These are phyloP conservation scores for Urtica urens DNA, from an alignment of 306 rosid genomes.

Conservation along the genomic window DNA sequence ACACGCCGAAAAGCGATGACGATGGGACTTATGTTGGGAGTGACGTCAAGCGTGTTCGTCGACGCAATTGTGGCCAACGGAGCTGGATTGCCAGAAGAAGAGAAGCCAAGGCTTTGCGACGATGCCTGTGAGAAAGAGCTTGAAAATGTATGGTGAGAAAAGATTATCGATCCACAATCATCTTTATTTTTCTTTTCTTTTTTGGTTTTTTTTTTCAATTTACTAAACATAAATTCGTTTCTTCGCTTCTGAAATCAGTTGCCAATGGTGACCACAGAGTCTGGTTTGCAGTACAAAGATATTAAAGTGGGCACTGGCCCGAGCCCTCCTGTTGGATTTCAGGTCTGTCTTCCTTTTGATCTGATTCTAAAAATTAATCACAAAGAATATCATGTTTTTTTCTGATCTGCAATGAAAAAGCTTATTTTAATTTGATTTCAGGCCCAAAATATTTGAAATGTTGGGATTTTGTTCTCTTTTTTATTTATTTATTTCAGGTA, in stretches of 20 bases:
- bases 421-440: too few relatives aligned
- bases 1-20: conserved; percentile 45
- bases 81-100: conserved; percentile 90
- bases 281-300: conserved; percentile 90
- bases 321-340: conserved; percentile 87
- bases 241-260: conserved; percentile 39
- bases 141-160: conserved; percentile 99
- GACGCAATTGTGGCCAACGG: conserved; percentile 32
- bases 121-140: conserved; percentile 71
- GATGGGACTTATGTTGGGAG: conserved; percentile 54
- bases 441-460: too few relatives aligned
- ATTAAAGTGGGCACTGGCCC: conserved; percentile 83
- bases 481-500: conserved; percentile 37
- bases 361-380: too few relatives aligned
- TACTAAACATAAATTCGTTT: too few relatives aligned
- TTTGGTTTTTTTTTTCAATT: too few relatives aligned
- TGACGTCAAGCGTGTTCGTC: conserved; percentile 40
- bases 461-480: neutral
- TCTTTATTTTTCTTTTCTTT: neutral
- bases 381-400: too few relatives aligned
- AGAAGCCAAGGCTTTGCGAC: conserved; percentile 74
- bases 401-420: too few relatives aligned
- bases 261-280: conserved; percentile 71
- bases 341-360: conserved; percentile 42
- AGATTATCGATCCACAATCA: conserved; percentile 25